Conservation (phyloP, 2,329 filamentous ascomycete genomes). For the Delphinella strobiligena region DNA sequence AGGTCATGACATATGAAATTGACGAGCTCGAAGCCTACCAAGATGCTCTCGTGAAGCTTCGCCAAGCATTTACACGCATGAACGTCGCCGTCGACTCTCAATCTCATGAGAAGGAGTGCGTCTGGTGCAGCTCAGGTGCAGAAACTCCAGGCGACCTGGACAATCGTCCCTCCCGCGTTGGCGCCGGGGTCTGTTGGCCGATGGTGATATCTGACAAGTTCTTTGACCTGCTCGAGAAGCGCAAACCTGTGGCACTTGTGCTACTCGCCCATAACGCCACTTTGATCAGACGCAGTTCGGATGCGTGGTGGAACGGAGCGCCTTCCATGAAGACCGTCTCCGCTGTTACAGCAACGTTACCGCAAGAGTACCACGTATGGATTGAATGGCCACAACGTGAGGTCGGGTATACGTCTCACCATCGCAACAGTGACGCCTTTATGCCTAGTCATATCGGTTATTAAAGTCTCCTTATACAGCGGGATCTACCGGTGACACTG, state of each 20-base stretch:
- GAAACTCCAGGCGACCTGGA: background rate
- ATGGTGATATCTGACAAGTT: slow-evolving; percentile 3
- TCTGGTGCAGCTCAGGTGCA: slow-evolving; percentile 4
- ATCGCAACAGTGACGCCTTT: background rate
- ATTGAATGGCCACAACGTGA: slow-evolving; percentile 6
- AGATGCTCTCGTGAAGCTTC: slow-evolving; percentile 4
- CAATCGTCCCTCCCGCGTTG: background rate
- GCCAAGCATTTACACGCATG: slow-evolving; percentile 7
- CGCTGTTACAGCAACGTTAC: slow-evolving; percentile 1
- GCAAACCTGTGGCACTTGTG: slow-evolving; percentile 3
- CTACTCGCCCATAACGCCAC: slow-evolving; percentile 3
- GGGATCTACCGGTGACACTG: no score
- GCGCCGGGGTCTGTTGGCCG: slow-evolving; percentile 4
- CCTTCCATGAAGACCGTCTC: slow-evolving; percentile 5
- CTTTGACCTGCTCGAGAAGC: slow-evolving; percentile 6
- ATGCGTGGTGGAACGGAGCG: slow-evolving; percentile 5
- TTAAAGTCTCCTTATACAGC: background rate
- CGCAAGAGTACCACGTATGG: slow-evolving; percentile 5
- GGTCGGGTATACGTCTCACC: slow-evolving; percentile 1
- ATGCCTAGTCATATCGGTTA: background rate
- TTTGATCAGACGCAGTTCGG: slow-evolving; percentile 1
- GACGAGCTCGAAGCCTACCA: slow-evolving; percentile 3
- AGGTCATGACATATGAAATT: background rate
- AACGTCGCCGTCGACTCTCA: slow-evolving; percentile 2
- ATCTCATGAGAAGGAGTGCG: slow-evolving; percentile 2